Evolutionary conservation across 2,329 filamentous ascomycete species (phyloP), one percentile per base, ranked within the genome.

Genomic region (Sporothrix brasiliensis): DNA sequence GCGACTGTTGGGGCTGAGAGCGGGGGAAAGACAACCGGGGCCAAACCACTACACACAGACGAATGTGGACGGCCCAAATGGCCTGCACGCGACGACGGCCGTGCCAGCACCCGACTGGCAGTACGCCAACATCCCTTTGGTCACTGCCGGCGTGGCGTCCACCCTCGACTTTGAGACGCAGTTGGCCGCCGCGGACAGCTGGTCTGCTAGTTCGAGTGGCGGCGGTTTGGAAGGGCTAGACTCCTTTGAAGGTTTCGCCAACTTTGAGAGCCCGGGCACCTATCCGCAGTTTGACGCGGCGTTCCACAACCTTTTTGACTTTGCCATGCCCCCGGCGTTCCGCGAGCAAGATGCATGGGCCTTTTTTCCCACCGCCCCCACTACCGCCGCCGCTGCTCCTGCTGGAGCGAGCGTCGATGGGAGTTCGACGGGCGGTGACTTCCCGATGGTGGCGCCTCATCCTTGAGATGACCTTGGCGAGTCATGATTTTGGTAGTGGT

Each of bases 221-320:
- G 13, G n/a, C 16, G 54, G 27, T 0, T 19, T 58, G 6, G 54
- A 58, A 1, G 54, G 54, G 5, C 14, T 58, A 6, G 54, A 58
- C 27, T 9, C 14, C 1, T 58, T 58, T 11, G 54, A 58, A 34
- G 54, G 54, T 14, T 58, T 58, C 34, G 54, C 54, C 14, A 58
- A 41, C 30, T 53, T 54, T 24, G 50, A 67, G 16, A 63, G 58
- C 21, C 58, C 58, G 4, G 58, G 58, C 27, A 41, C 65, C 5
- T 44, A 53, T 21, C 49, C 65, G 30, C 50, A 41, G 65, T 41
- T 67, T 44, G 58, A 53, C 49, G 65, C 49, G 2, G 65, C 65
- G 6, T 53, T 67, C 34, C 47, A 67, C 13, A 52, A 53, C 3
- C 30, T 67, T 4, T 63, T 63, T 27, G 58, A 44, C 19, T 67